Base-by-base conservation (phyloP, 441 rosid species). In the Gossypium gossypioides region DNA sequence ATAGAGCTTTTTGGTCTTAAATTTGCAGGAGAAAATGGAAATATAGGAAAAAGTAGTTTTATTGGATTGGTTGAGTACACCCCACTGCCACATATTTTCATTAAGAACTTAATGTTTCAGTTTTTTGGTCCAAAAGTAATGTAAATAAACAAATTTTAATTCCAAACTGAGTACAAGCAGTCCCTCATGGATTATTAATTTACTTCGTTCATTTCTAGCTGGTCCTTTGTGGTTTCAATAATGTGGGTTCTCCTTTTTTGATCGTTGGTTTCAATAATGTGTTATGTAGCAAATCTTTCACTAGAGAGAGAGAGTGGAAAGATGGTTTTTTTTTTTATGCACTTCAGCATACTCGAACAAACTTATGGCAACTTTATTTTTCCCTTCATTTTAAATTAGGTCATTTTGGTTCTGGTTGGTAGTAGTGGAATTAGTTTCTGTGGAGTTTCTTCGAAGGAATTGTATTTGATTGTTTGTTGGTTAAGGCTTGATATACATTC, bases 401-500 rank as follows among this genome's bases (percentile, higher is more conserved):
- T 77, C 73, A 27, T 55, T 37, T 76, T 72, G 75, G 75, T 40
- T 84, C 61, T 73, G 90, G 89, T 93, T 88, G 97, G 91, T 93
- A 79, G 87, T 90, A 85, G 92, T 90, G 98, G 92, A 77, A 88
- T 87, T 89, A 71, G 94, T 84, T 87, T 84, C 77, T 73, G 69
- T 82, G 82, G 92, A 93, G 97, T 93, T 90, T 84, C 90, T 90
- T 91, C 81, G 84, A 94, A 94, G 92, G 86, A 72, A 91, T 75
- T 83, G 74, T 69, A 72, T 75, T 40, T 72, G 87, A 85, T 79
- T 87, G 81, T 81, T 77, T 80, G 90, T 81, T 84, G 78, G 91
- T 86, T 88, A 81, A 80, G 85, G 71, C 82, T 74, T 76, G 69
- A 79, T 73, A 61, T 65, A 57, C 22, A 18, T 62, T 62, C 81